phyloP scores from a whole-genome alignment of 2,329 filamentous ascomycete genomes.

The Rhynchosporium secalis region DNA sequence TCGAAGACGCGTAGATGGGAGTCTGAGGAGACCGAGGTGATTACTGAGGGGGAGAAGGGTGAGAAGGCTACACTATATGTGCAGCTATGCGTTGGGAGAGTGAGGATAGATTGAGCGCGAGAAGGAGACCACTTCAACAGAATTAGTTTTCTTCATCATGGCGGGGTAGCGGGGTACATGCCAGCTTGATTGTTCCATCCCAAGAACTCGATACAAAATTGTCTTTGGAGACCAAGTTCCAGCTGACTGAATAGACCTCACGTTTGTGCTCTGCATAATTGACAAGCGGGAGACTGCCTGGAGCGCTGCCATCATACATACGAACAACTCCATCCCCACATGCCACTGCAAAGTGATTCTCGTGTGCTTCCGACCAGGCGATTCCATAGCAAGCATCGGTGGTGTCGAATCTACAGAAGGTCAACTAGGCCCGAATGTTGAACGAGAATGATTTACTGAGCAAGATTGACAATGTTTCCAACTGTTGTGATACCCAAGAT shows the following conservation, averaged over 20 bases:
- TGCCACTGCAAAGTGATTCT: slow-evolving; percentile 87
- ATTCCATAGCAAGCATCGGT: slow-evolving; percentile 96
- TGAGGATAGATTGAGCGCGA: slow-evolving; percentile 71
- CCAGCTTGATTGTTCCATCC: slow-evolving; percentile 94
- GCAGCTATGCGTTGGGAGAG: slow-evolving; percentile 87
- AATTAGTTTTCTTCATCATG: slow-evolving; percentile 17
- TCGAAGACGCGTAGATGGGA: slow-evolving; percentile 90
- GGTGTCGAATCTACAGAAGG: slow-evolving; percentile 70
- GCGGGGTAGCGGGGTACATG: slow-evolving; percentile 37
- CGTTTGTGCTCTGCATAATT: slow-evolving; percentile 92
- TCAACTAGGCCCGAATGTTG: background rate
- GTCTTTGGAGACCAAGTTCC: slow-evolving; percentile 90
- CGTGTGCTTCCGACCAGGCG: slow-evolving; percentile 93
- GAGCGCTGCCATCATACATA: slow-evolving; percentile 78
- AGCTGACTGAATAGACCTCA: slow-evolving; percentile 89
- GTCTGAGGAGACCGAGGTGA: slow-evolving; percentile 88
- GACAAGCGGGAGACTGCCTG: slow-evolving; percentile 81
- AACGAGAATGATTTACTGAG: slow-evolving; percentile 56
- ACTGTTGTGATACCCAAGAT: slow-evolving; percentile 79
- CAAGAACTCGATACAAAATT: slow-evolving; percentile 89
- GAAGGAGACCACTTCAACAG: slow-evolving; percentile 75
- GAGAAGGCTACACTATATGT: slow-evolving; percentile 93
- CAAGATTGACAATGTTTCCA: slow-evolving; percentile 75
- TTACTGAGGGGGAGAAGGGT: slow-evolving; percentile 79
- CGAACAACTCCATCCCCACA: slow-evolving; percentile 94